phyloP scores from a whole-genome alignment of 208 protist genomes.

The Trypanosoma mega region DNA sequence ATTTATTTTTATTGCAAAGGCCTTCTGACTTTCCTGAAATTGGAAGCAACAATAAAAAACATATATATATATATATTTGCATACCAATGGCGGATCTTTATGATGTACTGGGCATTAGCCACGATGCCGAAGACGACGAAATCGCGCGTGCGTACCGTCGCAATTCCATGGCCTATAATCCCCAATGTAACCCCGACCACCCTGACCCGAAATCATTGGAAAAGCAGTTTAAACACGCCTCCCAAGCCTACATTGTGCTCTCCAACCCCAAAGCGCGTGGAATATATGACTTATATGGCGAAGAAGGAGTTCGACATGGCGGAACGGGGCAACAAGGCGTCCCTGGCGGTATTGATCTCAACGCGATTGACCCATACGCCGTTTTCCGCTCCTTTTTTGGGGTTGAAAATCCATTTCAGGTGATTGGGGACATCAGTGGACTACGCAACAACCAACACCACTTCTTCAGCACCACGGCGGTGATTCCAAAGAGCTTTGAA shows the following conservation, averaged over 20 bases:
- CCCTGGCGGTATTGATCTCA: constrained; percentile 75
- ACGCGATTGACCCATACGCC: constrained; percentile 68
- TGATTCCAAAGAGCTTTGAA: constrained; percentile 48
- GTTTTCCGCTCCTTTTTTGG: constrained; percentile 90
- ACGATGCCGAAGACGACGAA: constrained; percentile 79
- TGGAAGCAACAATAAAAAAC: too few species aligned
- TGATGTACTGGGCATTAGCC: constrained; percentile 77
- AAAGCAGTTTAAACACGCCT: constrained; percentile 76
- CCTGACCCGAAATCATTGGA: constrained; percentile 54
- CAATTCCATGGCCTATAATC: constrained; percentile 87
- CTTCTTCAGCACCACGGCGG: constrained; percentile 70
- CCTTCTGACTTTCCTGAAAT: too few species aligned
- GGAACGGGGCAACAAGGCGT: constrained; percentile 78
- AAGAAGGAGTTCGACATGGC: constrained; percentile 88
- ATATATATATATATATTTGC: too few species aligned
- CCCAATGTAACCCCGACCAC: constrained; percentile 75
- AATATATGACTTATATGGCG: constrained; percentile 90
- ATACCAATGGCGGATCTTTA: constrained; percentile 80
- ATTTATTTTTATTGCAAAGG: too few species aligned
- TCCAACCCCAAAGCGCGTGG: constrained; percentile 83
- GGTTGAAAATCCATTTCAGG: constrained; percentile 87
- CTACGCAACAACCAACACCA: constrained; percentile 80
- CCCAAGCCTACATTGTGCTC: constrained; percentile 89
- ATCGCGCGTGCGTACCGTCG: constrained; percentile 88
- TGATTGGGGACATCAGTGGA: constrained; percentile 65